A percentile compares a stretch with the other conserved stretches of the same genome.
phyloP scores from a whole-genome alignment of 495 filamentous ascomycete species.

The Parathielavia hyrcaniae region DNA sequence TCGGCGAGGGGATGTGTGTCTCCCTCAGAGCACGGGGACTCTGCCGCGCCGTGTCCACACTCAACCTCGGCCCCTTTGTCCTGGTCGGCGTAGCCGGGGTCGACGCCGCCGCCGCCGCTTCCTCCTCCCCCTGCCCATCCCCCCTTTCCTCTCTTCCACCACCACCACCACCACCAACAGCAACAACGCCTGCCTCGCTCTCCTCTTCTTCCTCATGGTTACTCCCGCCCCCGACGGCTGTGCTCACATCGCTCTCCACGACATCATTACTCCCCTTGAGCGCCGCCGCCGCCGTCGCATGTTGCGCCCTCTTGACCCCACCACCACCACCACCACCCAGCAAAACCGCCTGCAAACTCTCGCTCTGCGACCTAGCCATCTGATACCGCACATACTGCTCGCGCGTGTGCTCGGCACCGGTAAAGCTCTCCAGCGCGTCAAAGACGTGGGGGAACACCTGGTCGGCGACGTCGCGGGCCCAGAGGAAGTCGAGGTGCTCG shows the following conservation, averaged over 20 bases:
- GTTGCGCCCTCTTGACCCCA: neutral
- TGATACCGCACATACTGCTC: conserved; percentile 48
- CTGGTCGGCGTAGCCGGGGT: neutral
- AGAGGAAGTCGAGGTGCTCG: conserved; percentile 96
- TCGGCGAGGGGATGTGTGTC: conserved; percentile 11
- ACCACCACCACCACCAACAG: too few species aligned
- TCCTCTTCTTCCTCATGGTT: conserved; percentile 11
- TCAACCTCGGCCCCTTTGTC: neutral
- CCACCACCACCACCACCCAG: neutral
- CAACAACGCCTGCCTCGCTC: neutral
- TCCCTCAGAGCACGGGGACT: neutral
- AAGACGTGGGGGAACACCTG: conserved; percentile 87
- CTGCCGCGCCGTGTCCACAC: neutral
- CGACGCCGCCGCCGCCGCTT: neutral
- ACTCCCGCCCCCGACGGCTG: conserved; percentile 24
- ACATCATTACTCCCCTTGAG: conserved; percentile 19
- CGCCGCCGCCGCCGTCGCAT: too few species aligned
- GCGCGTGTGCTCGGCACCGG: conserved; percentile 43
- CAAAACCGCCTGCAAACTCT: neutral
- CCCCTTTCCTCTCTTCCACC: neutral
- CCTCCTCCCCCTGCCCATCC: too few species aligned
- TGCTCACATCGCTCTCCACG: conserved; percentile 35
- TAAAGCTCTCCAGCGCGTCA: conserved; percentile 69
- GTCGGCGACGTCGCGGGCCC: conserved; percentile 77
- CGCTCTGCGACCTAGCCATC: conserved; percentile 31